Evolutionary conservation across 202 grass and related monocot species (phyloP).

Genomic region (Hordeum pubiflorum): DNA sequence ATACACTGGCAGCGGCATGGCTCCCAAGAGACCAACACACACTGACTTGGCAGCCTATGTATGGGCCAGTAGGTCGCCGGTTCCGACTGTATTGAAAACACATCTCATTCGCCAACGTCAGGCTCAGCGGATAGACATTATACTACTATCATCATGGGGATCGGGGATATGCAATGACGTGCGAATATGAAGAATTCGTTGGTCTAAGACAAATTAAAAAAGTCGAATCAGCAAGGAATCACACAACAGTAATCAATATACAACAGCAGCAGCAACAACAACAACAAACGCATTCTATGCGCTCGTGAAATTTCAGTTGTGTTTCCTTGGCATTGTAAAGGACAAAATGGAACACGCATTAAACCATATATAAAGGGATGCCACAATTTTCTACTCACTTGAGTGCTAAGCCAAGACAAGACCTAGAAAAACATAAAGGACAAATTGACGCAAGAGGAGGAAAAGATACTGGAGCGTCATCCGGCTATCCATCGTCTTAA

Average conservation of each 20-base stretch:
- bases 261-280: too few relatives aligned
- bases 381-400: conserved; percentile 15
- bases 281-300: neutral
- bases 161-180: neutral
- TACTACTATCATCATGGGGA: neutral
- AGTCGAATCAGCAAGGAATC: neutral
- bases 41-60: neutral
- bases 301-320: neutral
- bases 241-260: neutral
- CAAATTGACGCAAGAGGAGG: conserved; percentile 7
- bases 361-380: neutral
- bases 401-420: conserved; percentile 23
- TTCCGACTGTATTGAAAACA: neutral
- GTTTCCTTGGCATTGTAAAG: neutral
- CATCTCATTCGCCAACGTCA: neutral
- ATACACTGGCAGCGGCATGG: neutral
- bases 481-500: neutral
- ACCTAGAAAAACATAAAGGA: neutral
- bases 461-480: neutral
- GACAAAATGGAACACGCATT: neutral
- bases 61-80: neutral
- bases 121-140: neutral
- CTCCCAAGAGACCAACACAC: conserved; percentile 6
- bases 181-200: too few relatives aligned
- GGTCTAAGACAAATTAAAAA: neutral